These are phyloP conservation scores for Capronia epimyces DNA, from an alignment of 2,329 filamentous ascomycete species.

Conservation along the genomic window DNA sequence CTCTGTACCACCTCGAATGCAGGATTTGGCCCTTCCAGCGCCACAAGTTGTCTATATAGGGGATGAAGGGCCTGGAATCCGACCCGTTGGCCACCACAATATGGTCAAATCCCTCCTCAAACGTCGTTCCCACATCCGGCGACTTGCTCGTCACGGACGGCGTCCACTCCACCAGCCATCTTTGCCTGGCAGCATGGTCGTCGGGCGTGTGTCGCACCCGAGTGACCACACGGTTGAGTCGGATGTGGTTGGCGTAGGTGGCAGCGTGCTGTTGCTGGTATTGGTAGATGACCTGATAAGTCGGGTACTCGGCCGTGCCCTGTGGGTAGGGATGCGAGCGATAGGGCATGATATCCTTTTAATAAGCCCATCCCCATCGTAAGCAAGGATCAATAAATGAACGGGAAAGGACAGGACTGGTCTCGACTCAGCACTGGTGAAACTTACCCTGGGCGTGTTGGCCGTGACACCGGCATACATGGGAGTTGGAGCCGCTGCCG, in stretches of 20 bases:
- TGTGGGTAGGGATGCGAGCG: slow-evolving; percentile 9
- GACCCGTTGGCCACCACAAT: slow-evolving; percentile 13
- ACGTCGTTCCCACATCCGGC: slow-evolving; percentile 3
- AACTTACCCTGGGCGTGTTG: slow-evolving; percentile 9
- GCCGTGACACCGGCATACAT: slow-evolving; percentile 15
- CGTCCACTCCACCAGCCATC: slow-evolving; percentile 13
- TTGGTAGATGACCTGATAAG: slow-evolving; percentile 9
- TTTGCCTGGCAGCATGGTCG: slow-evolving; percentile 2
- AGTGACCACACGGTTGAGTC: slow-evolving; percentile 6
- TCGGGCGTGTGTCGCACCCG: slow-evolving; percentile 5
- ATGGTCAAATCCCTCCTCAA: slow-evolving; percentile 9
- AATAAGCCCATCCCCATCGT: too few relatives aligned
- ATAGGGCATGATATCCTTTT: slow-evolving; percentile 16
- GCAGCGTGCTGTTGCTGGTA: slow-evolving; percentile 10
- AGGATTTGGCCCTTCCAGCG: slow-evolving; percentile 6
- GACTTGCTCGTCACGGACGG: slow-evolving; percentile 7
- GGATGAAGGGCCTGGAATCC: slow-evolving; percentile 12
- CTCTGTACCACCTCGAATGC: slow-evolving; percentile 9
- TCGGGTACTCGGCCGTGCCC: slow-evolving; percentile 8
- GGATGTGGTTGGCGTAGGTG: slow-evolving; percentile 4
- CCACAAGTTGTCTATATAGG: slow-evolving; percentile 7
- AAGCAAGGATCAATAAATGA: too few relatives aligned
- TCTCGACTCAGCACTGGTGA: too few relatives aligned
- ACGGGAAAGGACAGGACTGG: too few relatives aligned
- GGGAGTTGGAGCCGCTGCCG: slow-evolving; percentile 10